Percentiles rank a stretch among this genome's conserved stretches.
These are phyloP conservation scores for Begonia fuchsioides DNA, from an alignment of 306 rosid species.

Conservation along the genomic window DNA sequence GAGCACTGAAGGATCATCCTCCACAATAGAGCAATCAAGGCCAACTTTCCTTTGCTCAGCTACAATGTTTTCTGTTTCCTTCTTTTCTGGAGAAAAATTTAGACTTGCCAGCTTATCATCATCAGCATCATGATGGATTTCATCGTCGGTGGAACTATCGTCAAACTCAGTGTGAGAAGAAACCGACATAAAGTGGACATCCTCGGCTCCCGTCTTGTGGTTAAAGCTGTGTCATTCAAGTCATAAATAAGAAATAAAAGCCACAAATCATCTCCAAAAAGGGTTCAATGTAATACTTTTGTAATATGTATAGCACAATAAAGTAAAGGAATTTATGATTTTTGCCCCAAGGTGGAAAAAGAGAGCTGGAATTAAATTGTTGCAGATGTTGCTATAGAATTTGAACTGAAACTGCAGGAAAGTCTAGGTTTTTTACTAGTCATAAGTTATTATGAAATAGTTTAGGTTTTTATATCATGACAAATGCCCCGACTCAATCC, in stretches of 20 bases:
- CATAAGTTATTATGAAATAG: too few species aligned
- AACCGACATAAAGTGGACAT: constrained; percentile 60
- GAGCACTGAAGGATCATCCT: constrained; percentile 23
- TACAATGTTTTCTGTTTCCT: constrained; percentile 9
- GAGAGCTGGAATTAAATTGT: too few species aligned
- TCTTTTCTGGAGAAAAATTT: constrained; percentile 15
- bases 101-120: constrained; percentile 2
- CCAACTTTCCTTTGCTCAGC: constrained; percentile 7
- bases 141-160: constrained; percentile 1
- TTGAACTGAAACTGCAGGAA: too few species aligned
- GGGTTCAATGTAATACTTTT: too few species aligned
- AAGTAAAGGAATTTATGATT: too few species aligned
- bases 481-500: too few species aligned
- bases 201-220: constrained; percentile 85
- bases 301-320: too few species aligned
- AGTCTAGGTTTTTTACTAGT: too few species aligned
- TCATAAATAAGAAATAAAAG: constrained; percentile 1
- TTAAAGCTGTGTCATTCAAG: constrained; percentile 48
- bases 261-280: too few species aligned
- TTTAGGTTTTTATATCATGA: too few species aligned
- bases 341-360: too few species aligned
- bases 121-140: constrained; percentile 9
- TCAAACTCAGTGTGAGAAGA: constrained; percentile 37
- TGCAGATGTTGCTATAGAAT: too few species aligned
- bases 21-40: constrained; percentile 21